phyloP scores from a whole-genome alignment of 805 yeast genomes.

The Candida michaelii region DNA sequence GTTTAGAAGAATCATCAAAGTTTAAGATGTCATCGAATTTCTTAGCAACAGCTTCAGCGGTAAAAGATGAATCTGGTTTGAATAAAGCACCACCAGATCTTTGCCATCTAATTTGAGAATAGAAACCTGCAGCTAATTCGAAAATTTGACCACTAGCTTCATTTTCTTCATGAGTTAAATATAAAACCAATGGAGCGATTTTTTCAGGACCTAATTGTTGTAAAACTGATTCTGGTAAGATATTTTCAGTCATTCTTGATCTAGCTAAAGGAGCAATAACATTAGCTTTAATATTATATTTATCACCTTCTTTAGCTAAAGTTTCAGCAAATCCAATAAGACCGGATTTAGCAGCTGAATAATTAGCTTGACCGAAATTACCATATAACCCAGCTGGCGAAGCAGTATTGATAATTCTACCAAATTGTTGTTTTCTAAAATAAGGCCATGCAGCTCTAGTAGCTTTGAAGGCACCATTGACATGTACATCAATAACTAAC shows the following conservation, averaged over 20 bases:
- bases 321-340: constrained; percentile 92
- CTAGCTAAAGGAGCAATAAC: constrained; percentile 93
- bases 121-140: constrained; percentile 94
- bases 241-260: constrained; percentile 92
- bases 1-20: constrained; percentile 58
- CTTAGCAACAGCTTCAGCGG: constrained; percentile 80
- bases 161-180: constrained; percentile 63
- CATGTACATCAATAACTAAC: constrained; percentile 80
- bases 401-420: constrained; percentile 89
- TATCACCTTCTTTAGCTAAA: constrained; percentile 89
- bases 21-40: constrained; percentile 62
- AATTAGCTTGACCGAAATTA: constrained; percentile 94
- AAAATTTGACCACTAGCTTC: constrained; percentile 71
- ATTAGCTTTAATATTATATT: constrained; percentile 79
- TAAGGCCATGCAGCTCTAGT: constrained; percentile 92
- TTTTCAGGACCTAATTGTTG: constrained; percentile 81
- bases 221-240: constrained; percentile 82
- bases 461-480: constrained; percentile 83
- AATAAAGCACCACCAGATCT: constrained; percentile 84
- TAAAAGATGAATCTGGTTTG: constrained; percentile 72
- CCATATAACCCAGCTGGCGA: constrained; percentile 98
- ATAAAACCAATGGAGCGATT: constrained; percentile 88
- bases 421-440: constrained; percentile 79
- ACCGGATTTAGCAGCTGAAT: constrained; percentile 90
- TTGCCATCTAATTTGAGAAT: constrained; percentile 92